Evolutionary conservation across 2,329 filamentous ascomycete species (phyloP), one percentile per base, ranked within the genome.

Genomic region (Exophiala sideris): DNA sequence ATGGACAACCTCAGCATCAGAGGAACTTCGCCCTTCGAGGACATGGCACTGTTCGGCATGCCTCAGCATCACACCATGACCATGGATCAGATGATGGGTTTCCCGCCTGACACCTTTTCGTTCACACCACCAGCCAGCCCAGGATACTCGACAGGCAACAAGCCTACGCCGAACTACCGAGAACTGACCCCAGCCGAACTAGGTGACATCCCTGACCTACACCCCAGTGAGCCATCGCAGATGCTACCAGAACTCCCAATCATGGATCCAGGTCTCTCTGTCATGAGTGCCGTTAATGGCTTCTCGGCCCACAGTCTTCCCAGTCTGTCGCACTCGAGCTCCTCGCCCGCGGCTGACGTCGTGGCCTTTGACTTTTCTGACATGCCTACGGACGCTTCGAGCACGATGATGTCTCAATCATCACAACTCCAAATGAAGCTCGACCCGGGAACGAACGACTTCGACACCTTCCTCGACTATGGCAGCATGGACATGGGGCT

Each of bases 121-220:
- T 75, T 71, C 54, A 78, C 76, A 3, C 76, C 76, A 29, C 75
- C 76, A 3, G 67, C 73, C 4, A 77, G 75, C 21, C 76, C 76
- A 9, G 70, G 70, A 10, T 68, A 68, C 56, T 73, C 67, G 49
- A 69, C 67, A 14, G 67, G 68, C 38, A 69, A 71, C 58, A 67
- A 69, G 14, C 65, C 68, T 16, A 73, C 72, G 6, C 70, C 73
- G 2, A 57, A 59, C 38, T 67, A 69, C 20, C 66, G 67, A 16
- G 72, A 73, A 4, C 61, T 73, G 24, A 71, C 67, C n/a, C 69
- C 71, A 18, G 67, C 66, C 14, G 62, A 64, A 24, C 48, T 64
- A 10, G 54, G 49, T 11, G 54, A 52, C 29, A 41, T 53, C 16
- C 38, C 48, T n/a, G 48, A 48, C 9, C 52, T 50, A 11, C 48